Evolutionary conservation across 2,329 filamentous ascomycete genomes (phyloP), one percentile per base, ranked within the genome.

Genomic region (Aureobasidium leucospermi): DNA sequence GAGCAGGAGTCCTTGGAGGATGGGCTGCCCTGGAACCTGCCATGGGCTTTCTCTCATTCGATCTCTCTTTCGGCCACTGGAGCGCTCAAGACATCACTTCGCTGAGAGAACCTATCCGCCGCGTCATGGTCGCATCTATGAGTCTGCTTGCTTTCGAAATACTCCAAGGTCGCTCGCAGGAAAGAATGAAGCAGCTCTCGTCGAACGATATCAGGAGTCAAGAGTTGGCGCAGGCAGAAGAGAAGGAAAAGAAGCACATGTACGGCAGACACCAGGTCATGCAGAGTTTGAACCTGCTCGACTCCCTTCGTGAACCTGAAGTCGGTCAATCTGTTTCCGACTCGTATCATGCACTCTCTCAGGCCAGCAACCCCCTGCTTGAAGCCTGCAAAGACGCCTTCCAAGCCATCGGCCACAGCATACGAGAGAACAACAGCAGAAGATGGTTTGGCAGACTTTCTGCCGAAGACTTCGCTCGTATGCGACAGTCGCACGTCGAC

Each of bases 31-130:
- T 60, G 1, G 59, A 60, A 6, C 59, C 59, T 9, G 28, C 48
- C 6, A 55, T 60, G 23, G 73, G 66, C 0, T 81, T 81, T 56
- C 65, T 81, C 0, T 77, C 75, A 0, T 64, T 81, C 1, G 78
- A 81, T 61, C 69, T 79, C 19, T 79, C 78, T 0, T 67, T 75
- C 3, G 73, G 77, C 1, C 67, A 73, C 2, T 81, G 78, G 78
- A 74, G 68, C 15, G 67, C 78, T 1, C 72, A 75, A 8, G 76
- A 80, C 16, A 69, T 81, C 15, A 67, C 68, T 4, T 64, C 64
- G 0, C 60, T 81, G 6, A 69, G 74, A 11, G 68, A 68, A 4
- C 71, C 70, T 0, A 62, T 78, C 0, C 70, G 76, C 0, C 67
- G 74, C 9, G 65, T 72, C 8, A 69, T 75, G 60, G 60, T 73